Evolutionary conservation across 805 yeast species (phyloP).

Genomic region (Barnettozyma botsteinii): DNA sequence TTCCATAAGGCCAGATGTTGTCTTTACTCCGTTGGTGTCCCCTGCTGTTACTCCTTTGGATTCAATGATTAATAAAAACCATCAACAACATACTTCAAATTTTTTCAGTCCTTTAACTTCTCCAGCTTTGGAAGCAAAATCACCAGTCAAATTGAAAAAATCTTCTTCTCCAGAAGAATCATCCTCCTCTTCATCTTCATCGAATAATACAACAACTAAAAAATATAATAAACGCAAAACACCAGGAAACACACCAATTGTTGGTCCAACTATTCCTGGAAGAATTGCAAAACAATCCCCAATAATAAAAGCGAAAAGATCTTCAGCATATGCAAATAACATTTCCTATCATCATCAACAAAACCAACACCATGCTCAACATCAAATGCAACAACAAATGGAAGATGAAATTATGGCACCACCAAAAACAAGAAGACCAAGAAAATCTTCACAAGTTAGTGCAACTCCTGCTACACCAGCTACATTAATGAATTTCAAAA

Average conservation of each 20-base stretch:
- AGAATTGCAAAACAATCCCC: slow-evolving; percentile 35
- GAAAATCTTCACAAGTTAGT: slow-evolving; percentile 12
- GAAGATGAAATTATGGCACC: slow-evolving; percentile 18
- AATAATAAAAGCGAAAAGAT: slow-evolving; percentile 27
- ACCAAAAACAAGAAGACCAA: slow-evolving; percentile 20
- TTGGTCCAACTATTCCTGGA: slow-evolving; percentile 32
- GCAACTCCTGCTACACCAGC: slow-evolving; percentile 26
- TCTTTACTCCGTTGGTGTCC: slow-evolving; percentile 70
- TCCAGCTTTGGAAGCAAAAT: slow-evolving; percentile 53
- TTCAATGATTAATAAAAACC: slow-evolving; percentile 14
- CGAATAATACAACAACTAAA: slow-evolving; percentile 7
- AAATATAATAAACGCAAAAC: slow-evolving; percentile 32
- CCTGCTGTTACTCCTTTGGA: slow-evolving; percentile 70
- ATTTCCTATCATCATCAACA: slow-evolving; percentile 17
- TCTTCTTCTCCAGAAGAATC: slow-evolving; percentile 22
- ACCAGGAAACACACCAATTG: slow-evolving; percentile 34
- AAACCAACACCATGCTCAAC: slow-evolving; percentile 4
- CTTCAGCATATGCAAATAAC: slow-evolving; percentile 15
- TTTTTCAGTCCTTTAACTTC: slow-evolving; percentile 53
- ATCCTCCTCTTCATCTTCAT: slow-evolving; percentile 4
- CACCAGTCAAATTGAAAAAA: slow-evolving; percentile 22
- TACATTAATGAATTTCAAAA: slow-evolving; percentile 22
- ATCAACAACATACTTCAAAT: slow-evolving; percentile 9
- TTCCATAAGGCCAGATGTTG: slow-evolving; percentile 47
- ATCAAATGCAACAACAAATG: slow-evolving; percentile 15